Evolutionary conservation across 257 asterid genomes (phyloP).

Genomic region (Nicotiana sylvestris): DNA sequence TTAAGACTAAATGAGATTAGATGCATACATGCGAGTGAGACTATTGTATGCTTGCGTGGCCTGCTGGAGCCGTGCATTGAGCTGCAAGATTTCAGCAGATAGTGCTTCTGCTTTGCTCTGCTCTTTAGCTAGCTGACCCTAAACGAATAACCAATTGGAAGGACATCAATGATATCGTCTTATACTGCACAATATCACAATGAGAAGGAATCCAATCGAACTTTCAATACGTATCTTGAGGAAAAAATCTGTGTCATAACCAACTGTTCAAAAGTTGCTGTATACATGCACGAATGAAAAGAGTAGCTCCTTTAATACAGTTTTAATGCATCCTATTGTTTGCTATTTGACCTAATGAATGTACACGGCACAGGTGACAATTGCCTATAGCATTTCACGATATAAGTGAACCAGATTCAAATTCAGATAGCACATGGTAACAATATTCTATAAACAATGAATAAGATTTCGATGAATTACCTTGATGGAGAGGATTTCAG

Average conservation of each 20-base stretch:
- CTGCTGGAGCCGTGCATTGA: slow-evolving; percentile 80
- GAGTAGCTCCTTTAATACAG: not conserved
- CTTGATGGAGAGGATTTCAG: slow-evolving; percentile 61
- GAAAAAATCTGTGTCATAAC: not conserved
- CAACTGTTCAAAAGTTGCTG: not conserved
- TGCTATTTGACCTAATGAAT: not conserved
- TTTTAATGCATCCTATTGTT: not conserved
- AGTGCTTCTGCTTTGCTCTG: slow-evolving; percentile 81
- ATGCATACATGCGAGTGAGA: slow-evolving; percentile 74
- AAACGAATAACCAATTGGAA: slow-evolving; percentile 11
- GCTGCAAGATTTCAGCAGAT: slow-evolving; percentile 74
- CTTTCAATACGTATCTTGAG: not conserved
- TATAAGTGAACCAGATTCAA: not conserved
- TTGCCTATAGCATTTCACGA: not conserved
- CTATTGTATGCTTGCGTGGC: slow-evolving; percentile 64
- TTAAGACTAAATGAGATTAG: not conserved
- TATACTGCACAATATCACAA: not conserved
- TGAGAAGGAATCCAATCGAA: not conserved
- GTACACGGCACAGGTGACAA: not conserved
- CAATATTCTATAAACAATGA: not conserved
- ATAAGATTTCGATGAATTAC: slow-evolving; percentile 28
- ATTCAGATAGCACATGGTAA: not conserved
- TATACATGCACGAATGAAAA: not conserved
- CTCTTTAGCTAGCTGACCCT: slow-evolving; percentile 73
- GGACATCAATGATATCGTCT: not conserved